These are phyloP conservation scores for Bimuria novae-zelandiae DNA, from an alignment of 2,329 filamentous ascomycete species.

Conservation along the genomic window DNA sequence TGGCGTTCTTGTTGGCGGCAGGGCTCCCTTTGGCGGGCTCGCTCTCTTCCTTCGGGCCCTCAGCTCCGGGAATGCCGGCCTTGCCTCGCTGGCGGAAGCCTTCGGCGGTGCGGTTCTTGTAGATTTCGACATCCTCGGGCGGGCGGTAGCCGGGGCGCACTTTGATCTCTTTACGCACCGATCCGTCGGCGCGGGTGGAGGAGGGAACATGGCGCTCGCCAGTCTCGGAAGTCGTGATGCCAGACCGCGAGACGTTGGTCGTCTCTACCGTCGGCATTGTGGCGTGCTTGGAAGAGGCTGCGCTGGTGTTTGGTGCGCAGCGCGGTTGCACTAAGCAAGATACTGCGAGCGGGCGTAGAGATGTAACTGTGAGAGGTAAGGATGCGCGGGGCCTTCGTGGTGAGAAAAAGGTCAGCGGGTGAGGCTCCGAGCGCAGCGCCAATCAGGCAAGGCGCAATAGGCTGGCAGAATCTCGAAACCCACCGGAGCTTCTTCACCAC, in stretches of 20 bases:
- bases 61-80: constrained; percentile 74
- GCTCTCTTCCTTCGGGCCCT: constrained; percentile 50
- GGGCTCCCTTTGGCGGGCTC: constrained; percentile 57
- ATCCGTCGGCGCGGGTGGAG: constrained; percentile 84
- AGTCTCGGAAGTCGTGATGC: constrained; percentile 71
- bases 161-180: constrained; percentile 90
- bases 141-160: constrained; percentile 92
- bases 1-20: constrained; percentile 81
- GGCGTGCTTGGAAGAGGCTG: constrained; percentile 13
- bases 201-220: constrained; percentile 90
- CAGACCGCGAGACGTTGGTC: constrained; percentile 46
- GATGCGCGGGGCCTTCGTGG: constrained; percentile 2
- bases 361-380: neutral
- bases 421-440: constrained; percentile 15
- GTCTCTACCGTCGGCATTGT: constrained; percentile 40
- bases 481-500: constrained; percentile 22
- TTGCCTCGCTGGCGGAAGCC: constrained; percentile 77
- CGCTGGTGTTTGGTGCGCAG: too few species aligned
- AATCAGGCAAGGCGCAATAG: constrained; percentile 33
- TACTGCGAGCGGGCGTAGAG: too few species aligned
- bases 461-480: constrained; percentile 24
- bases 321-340: too few species aligned
- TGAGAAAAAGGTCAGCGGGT: constrained; percentile 2
- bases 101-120: constrained; percentile 90
- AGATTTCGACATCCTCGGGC: constrained; percentile 92